Evolutionary conservation across 805 yeast genomes (phyloP).

Genomic region (Saccharomycopsis schoenii): DNA sequence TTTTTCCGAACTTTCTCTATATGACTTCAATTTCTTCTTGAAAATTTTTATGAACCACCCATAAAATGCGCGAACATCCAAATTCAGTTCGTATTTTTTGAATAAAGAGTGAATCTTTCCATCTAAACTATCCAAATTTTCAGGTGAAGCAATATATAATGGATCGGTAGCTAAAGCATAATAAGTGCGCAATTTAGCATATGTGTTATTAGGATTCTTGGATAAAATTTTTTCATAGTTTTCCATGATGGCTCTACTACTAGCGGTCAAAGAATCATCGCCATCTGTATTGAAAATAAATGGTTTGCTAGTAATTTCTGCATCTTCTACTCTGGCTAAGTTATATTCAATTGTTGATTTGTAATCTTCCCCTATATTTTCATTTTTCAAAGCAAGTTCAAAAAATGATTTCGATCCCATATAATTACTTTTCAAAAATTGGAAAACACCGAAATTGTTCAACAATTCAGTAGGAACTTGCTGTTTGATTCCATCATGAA

Average conservation of each 20-base stretch:
- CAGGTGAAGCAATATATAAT: slow-evolving; percentile 40
- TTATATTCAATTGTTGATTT: slow-evolving; percentile 53
- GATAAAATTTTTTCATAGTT: slow-evolving; percentile 31
- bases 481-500: slow-evolving; percentile 26
- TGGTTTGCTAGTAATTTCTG: slow-evolving; percentile 15
- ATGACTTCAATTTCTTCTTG: slow-evolving; percentile 36
- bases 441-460: slow-evolving; percentile 80
- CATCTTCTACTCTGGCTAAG: slow-evolving; percentile 65
- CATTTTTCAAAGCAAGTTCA: slow-evolving; percentile 33
- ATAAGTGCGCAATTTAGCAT: slow-evolving; percentile 65
- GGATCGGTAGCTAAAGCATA: slow-evolving; percentile 31
- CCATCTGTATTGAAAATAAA: slow-evolving; percentile 10
- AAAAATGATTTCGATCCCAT: slow-evolving; percentile 51
- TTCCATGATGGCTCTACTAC: neutral
- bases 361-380: slow-evolving; percentile 23
- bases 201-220: slow-evolving; percentile 57
- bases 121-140: slow-evolving; percentile 32
- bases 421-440: slow-evolving; percentile 52
- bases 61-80: slow-evolving; percentile 83
- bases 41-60: slow-evolving; percentile 74
- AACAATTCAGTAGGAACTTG: slow-evolving; percentile 46
- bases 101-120: slow-evolving; percentile 48
- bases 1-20: slow-evolving; percentile 34
- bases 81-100: slow-evolving; percentile 42
- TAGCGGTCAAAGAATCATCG: slow-evolving; percentile 30